These are phyloP conservation scores for Ensete ventricosum DNA, from an alignment of 176 grass and related monocot genomes.

Conservation along the genomic window DNA sequence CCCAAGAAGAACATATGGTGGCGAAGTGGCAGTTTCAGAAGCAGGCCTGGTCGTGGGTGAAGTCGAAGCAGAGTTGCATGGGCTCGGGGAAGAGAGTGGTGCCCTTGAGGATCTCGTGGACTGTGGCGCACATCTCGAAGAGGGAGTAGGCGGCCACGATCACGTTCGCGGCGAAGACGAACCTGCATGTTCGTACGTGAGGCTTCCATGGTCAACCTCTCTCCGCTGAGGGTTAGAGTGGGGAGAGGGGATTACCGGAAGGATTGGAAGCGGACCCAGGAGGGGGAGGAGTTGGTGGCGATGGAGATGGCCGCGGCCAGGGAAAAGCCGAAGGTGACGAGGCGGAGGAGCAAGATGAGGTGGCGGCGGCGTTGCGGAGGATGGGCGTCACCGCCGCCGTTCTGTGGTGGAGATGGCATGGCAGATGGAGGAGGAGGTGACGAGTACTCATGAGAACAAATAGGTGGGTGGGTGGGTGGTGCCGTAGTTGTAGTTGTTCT, in stretches of 20 bases:
- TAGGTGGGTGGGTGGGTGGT: no score
- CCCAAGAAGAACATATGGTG: no score
- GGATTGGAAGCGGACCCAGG: conserved; percentile 14
- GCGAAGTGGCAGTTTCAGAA: no score
- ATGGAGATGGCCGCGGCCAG: conserved; percentile 9
- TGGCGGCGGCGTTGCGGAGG: background rate
- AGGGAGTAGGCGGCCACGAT: conserved; percentile 13
- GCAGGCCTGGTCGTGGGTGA: conserved; percentile 11
- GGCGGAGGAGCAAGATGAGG: conserved; percentile 9
- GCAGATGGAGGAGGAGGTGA: background rate
- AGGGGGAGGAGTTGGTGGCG: conserved; percentile 16
- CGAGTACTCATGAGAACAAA: no score
- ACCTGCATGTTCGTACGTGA: background rate
- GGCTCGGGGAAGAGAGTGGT: conserved; percentile 7
- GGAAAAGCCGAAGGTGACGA: conserved; percentile 15
- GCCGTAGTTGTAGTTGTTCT: no score
- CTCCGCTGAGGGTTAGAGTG: background rate
- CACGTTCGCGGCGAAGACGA: conserved; percentile 14
- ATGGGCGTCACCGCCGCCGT: background rate
- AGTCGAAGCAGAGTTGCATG: conserved; percentile 9
- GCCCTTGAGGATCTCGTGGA: conserved; percentile 4
- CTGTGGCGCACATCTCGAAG: background rate
- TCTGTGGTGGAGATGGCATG: background rate
- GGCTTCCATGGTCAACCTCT: no score
- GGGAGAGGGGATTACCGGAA: background rate